Evolutionary conservation across 208 protist genomes (phyloP).

Genomic region (Leishmania gerbilli): DNA sequence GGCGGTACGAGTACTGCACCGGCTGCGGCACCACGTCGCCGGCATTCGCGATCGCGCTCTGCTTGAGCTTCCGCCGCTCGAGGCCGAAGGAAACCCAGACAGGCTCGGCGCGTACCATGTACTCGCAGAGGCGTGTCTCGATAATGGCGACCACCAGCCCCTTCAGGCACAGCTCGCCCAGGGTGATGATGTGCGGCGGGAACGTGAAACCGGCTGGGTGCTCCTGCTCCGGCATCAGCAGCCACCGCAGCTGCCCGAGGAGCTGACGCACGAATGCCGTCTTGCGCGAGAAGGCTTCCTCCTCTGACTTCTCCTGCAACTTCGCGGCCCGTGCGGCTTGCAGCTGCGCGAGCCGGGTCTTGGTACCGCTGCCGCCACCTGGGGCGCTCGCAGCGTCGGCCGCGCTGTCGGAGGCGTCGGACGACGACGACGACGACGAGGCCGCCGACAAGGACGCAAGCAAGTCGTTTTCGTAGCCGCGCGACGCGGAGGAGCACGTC

Average conservation of each 20-base stretch:
- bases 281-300: constrained; percentile 90
- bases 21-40: constrained; percentile 64
- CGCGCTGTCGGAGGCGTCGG: not conserved
- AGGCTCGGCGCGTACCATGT: constrained; percentile 90
- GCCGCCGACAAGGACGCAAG: constrained; percentile 5
- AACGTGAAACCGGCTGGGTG: constrained; percentile 88
- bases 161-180: constrained; percentile 84
- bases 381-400: constrained; percentile 22
- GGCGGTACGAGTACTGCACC: constrained; percentile 65
- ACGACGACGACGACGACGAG: not conserved
- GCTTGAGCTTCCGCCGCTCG: constrained; percentile 68
- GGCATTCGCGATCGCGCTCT: constrained; percentile 33
- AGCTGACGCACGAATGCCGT: constrained; percentile 86
- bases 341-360: constrained; percentile 12
- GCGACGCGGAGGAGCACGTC: constrained; percentile 55
- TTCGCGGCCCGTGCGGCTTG: constrained; percentile 28
- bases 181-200: constrained; percentile 67
- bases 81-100: constrained; percentile 83
- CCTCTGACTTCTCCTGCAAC: constrained; percentile 67
- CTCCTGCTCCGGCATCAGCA: constrained; percentile 64
- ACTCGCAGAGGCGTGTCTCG: constrained; percentile 82
- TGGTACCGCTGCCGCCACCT: not conserved
- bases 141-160: constrained; percentile 84
- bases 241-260: constrained; percentile 88
- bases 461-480: constrained; percentile 53